These are phyloP conservation scores for Diaporthe destruens DNA, from an alignment of 2,329 filamentous ascomycete genomes.

Conservation along the genomic window DNA sequence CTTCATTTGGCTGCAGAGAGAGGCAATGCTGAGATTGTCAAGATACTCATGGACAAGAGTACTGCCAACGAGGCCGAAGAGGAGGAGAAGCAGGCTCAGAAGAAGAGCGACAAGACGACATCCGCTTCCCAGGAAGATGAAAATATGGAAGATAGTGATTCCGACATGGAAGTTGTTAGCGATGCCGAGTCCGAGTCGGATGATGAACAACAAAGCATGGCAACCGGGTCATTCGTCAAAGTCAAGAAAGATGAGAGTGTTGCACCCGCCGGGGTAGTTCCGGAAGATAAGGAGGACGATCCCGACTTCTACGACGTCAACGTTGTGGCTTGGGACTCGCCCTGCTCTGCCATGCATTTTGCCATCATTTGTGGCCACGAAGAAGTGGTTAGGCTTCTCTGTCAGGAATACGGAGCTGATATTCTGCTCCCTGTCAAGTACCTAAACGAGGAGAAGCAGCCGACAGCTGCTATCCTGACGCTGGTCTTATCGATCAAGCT, in stretches of 20 bases:
- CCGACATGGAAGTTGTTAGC: slow-evolving; percentile 62
- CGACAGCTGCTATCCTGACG: slow-evolving; percentile 74
- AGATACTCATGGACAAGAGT: slow-evolving; percentile 79
- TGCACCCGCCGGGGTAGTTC: slow-evolving; percentile 55
- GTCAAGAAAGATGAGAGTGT: slow-evolving; percentile 59
- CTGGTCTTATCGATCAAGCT: slow-evolving; percentile 76
- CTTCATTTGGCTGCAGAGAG: slow-evolving; percentile 84
- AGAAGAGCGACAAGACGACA: slow-evolving; percentile 52
- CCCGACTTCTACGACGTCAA: slow-evolving; percentile 87
- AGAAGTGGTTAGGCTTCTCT: slow-evolving; percentile 76
- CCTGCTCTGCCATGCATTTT: slow-evolving; percentile 80
- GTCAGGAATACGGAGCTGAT: slow-evolving; percentile 80
- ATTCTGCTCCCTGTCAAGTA: slow-evolving; percentile 81
- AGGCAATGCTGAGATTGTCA: slow-evolving; percentile 77
- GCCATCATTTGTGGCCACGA: slow-evolving; percentile 81
- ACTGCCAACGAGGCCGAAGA: slow-evolving; percentile 78
- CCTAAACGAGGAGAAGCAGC: slow-evolving; percentile 60
- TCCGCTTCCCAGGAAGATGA: slow-evolving; percentile 46
- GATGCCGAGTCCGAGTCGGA: slow-evolving; percentile 60
- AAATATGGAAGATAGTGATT: slow-evolving; percentile 52
- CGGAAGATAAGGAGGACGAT: slow-evolving; percentile 72
- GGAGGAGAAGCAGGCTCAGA: slow-evolving; percentile 67
- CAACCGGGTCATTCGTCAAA: slow-evolving; percentile 82
- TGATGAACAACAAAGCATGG: slow-evolving; percentile 64
- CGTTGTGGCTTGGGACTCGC: slow-evolving; percentile 82